Base-by-base conservation (phyloP, 352 stramenopile species). In the Phytophthora cajani region DNA sequence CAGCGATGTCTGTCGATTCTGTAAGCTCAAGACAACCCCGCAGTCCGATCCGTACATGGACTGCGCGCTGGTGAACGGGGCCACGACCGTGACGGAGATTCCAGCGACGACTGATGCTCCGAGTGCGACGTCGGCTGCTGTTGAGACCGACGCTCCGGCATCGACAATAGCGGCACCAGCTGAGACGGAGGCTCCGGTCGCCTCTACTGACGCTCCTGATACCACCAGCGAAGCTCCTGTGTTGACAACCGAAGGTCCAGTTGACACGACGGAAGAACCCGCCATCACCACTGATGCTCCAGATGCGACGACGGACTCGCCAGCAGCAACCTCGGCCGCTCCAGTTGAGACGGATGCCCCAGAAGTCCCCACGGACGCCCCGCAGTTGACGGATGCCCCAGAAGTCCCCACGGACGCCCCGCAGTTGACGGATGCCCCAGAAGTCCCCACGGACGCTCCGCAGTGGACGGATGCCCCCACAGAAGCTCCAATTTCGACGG, bases 1-100 rank as follows among this genome's bases (percentile, higher is more conserved):
- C 1, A 67, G 65, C 14, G 52, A 63, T 25, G 55, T 79, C 2
- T 85, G 78, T 36, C 65, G 75, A 44, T 81, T 76, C 62, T 85
- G 78, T 61, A 81, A 85, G 51, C 27, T 62, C n/a, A 62, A 23
- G 11, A 68, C 46, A 25, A 79, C 77, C 0, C 12, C 33, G 0
- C 59, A 69, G 33, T 84, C 74, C 1, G 25, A 64, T 19, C 47
- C 75, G 9, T 62, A 82, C 23, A 54, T 71, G 42, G 52, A 69
- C 33, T 78, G 71, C 44, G 59, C 71, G 2, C 50, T 67, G 42
- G 44, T 71, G 9, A 47, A 62, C n/a, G 55, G 33, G 40, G 23
- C 32, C 9, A 11, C 32, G 11, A 30, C 50, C 30, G 23, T 6
- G 4, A n/a, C 44, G 11, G 12, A 21, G 36, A 44, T 44, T 8